Base-by-base conservation (phyloP, 1,139 yeast genomes). In the Wickerhamomyces sp. region DNA sequence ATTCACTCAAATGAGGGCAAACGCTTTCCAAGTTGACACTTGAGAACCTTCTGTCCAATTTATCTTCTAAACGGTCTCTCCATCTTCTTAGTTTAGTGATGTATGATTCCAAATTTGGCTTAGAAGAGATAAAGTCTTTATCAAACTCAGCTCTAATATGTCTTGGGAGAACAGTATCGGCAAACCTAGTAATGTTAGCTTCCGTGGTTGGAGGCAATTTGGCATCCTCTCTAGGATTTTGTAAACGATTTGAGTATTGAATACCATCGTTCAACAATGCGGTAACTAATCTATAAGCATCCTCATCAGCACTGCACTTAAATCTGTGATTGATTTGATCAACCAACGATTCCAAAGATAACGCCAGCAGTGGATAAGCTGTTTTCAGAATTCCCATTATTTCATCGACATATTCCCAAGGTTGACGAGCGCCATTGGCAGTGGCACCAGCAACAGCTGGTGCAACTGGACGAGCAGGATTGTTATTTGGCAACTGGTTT, bases 361-460 rank as follows among this genome's bases (percentile, higher is more conserved):
- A 73, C 0, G 98, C 96, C 47, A 94, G 67, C 40, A 94, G 67
- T 8, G 99, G 99, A 61, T 90, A 92, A 0, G 97, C 97, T 0
- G 98, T 94, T 59, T 94, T 94, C 60, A 92, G 70, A 40, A 90
- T 88, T 21, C 94, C 94, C 87, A 89, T 88, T 44, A 94, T 84
- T 55, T 90, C 97, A 48, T 94, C 97, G 34, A 90, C 90, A 57
- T 89, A 84, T 52, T 88, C 96, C 94, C 96, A 87, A 10, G 97
- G 95, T 61, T 87, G 94, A 39, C 83, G 71, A 39, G 57, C 55
- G 7, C 52, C 54, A 37, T 45, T 45, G 64, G 50, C 35, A 50
- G 27, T 14, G 13, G 27, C 27, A 12, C 13, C 17, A 15, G 13
- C 17, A 14, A 16, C 29, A n/a, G 7, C 12, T 27, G 16, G 16